A percentile compares a stretch with the other conserved stretches of the same genome.
These are phyloP conservation scores for Endoconidiophora laricicola DNA, from an alignment of 2,329 filamentous ascomycete species.

Conservation along the genomic window DNA sequence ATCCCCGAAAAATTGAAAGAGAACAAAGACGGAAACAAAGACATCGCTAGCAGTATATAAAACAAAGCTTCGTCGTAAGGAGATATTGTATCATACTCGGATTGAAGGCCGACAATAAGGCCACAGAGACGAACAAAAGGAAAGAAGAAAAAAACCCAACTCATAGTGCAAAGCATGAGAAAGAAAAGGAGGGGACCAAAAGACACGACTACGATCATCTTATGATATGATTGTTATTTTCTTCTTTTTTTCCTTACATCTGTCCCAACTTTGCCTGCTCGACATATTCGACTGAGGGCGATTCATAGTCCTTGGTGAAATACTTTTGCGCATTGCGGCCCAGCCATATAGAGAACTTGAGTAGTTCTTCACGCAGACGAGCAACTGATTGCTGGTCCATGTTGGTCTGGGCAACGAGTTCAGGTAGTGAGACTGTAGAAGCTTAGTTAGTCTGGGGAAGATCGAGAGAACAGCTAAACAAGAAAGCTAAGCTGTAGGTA, in stretches of 20 bases:
- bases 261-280: conserved; percentile 38
- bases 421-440: conserved; percentile 62
- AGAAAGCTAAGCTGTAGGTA: neutral
- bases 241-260: neutral
- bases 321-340: conserved; percentile 59
- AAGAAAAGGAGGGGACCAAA: neutral
- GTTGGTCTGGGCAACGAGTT: conserved; percentile 91
- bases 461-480: neutral
- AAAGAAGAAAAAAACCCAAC: neutral
- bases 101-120: too few species aligned
- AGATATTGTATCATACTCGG: neutral
- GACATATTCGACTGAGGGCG: conserved; percentile 52
- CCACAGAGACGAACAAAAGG: neutral
- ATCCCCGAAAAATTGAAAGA: neutral
- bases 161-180: neutral
- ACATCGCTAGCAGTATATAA: neutral
- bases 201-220: neutral
- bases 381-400: conserved; percentile 89
- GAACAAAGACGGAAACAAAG: neutral
- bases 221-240: neutral
- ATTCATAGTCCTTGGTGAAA: conserved; percentile 63
- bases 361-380: conserved; percentile 74
- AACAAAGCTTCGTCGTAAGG: neutral
- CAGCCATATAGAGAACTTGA: conserved; percentile 75
- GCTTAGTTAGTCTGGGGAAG: neutral